Percentiles rank a stretch among this genome's conserved stretches.
These are phyloP conservation scores for Cyclotella kingstonii DNA, from an alignment of 108 stramenopile species.

Conservation along the genomic window DNA sequence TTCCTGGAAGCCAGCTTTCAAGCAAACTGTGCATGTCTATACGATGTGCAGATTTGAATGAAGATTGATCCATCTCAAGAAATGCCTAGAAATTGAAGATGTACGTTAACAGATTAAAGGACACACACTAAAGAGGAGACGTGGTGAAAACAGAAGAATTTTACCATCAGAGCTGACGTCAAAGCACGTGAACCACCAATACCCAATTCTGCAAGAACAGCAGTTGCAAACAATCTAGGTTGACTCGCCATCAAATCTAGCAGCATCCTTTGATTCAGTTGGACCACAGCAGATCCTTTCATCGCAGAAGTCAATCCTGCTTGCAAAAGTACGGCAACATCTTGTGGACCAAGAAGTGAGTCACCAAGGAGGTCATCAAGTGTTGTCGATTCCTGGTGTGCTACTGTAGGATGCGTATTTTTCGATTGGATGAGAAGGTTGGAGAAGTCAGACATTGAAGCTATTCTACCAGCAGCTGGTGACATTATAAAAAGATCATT, in stretches of 20 bases:
- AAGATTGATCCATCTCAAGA: slow-evolving; percentile 83
- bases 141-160: background rate
- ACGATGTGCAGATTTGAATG: slow-evolving; percentile 67
- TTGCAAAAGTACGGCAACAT: slow-evolving; percentile 88
- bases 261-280: slow-evolving; percentile 90
- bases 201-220: slow-evolving; percentile 87
- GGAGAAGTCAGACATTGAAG: slow-evolving; percentile 50
- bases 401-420: background rate
- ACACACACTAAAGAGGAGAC: slow-evolving; percentile 5
- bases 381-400: slow-evolving; percentile 9
- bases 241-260: slow-evolving; percentile 87
- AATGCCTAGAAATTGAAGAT: slow-evolving; percentile 44
- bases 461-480: slow-evolving; percentile 72
- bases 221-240: slow-evolving; percentile 76
- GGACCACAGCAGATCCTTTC: slow-evolving; percentile 88
- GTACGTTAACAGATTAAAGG: slow-evolving; percentile 13
- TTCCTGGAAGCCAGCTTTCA: slow-evolving; percentile 83
- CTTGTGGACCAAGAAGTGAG: slow-evolving; percentile 86
- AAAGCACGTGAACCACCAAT: slow-evolving; percentile 72
- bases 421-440: background rate
- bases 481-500: slow-evolving; percentile 50
- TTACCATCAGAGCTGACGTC: slow-evolving; percentile 54
- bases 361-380: slow-evolving; percentile 72
- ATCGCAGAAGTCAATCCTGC: slow-evolving; percentile 84
- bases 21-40: slow-evolving; percentile 79